phyloP scores from a whole-genome alignment of 768 basidiomycete species.

The Rhizopogon rudus region DNA sequence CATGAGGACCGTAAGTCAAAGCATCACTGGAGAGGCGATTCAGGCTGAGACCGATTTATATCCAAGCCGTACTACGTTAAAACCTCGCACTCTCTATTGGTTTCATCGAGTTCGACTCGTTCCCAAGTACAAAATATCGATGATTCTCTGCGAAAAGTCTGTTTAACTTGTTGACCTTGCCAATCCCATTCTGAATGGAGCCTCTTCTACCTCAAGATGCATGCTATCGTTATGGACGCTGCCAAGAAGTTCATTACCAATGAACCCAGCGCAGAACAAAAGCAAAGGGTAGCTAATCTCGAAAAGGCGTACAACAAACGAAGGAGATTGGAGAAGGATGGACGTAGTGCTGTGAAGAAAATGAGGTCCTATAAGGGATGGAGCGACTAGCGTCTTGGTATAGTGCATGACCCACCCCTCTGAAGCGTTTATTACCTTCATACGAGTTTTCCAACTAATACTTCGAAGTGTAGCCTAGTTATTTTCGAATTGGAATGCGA shows the following conservation, averaged over 20 bases:
- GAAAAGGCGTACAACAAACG: slow-evolving; percentile 16
- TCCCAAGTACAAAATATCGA: too few species aligned
- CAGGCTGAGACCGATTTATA: background rate
- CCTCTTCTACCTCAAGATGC: slow-evolving; percentile 15
- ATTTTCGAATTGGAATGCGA: too few species aligned
- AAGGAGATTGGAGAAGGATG: slow-evolving; percentile 22
- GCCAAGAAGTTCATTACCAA: slow-evolving; percentile 19
- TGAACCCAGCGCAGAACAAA: slow-evolving; percentile 20
- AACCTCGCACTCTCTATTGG: slow-evolving; percentile 63
- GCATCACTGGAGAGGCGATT: slow-evolving; percentile 15
- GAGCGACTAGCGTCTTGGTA: background rate
- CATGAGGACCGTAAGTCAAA: slow-evolving; percentile 37
- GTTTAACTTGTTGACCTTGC: slow-evolving; percentile 2
- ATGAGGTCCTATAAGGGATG: slow-evolving; percentile 23
- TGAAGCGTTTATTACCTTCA: too few species aligned
- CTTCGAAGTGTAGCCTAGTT: too few species aligned
- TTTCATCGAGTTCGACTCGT: slow-evolving; percentile 48
- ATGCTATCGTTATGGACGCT: slow-evolving; percentile 17
- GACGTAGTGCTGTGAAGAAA: slow-evolving; percentile 19
- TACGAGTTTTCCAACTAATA: too few species aligned
- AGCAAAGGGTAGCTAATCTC: slow-evolving; percentile 17
- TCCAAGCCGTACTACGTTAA: slow-evolving; percentile 53
- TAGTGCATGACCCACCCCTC: background rate
- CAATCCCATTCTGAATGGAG: background rate
- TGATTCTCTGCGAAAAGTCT: too few species aligned